phyloP scores from a whole-genome alignment of 495 filamentous ascomycete genomes.

The Penicillium malachiteum region DNA sequence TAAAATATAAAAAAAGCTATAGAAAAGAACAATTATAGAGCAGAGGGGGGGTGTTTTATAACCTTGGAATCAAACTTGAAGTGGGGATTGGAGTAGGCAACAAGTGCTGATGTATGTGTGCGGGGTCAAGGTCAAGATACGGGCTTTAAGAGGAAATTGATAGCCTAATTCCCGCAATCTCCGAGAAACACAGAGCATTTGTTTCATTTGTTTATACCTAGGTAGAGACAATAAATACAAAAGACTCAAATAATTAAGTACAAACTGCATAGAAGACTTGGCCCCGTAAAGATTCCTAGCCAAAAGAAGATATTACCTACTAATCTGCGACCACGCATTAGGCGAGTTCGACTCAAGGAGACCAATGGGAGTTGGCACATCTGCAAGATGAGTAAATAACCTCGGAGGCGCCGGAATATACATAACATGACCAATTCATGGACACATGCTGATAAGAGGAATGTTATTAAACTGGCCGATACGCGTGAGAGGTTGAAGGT shows the following conservation, averaged over 20 bases:
- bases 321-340: conserved; percentile 56
- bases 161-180: no score
- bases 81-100: no score
- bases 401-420: conserved; percentile 73
- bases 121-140: no score
- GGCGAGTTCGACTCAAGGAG: conserved; percentile 57
- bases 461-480: conserved; percentile 72
- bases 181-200: no score
- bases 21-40: no score
- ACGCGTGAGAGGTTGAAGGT: conserved; percentile 64
- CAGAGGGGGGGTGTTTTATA: no score
- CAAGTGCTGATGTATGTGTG: no score
- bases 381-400: conserved; percentile 68
- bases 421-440: conserved; percentile 78
- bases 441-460: conserved; percentile 65
- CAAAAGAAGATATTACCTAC: conserved; percentile 75
- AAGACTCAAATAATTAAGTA: conserved; percentile 62
- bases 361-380: conserved; percentile 59
- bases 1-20: no score
- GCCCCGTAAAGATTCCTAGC: conserved; percentile 69
- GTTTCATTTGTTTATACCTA: no score
- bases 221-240: no score
- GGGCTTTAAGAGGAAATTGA: no score
- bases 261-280: conserved; percentile 67
- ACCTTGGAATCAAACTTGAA: no score